phyloP scores from a whole-genome alignment of 192 early-diverging fungal genomes.

The Backusella macrospora region DNA sequence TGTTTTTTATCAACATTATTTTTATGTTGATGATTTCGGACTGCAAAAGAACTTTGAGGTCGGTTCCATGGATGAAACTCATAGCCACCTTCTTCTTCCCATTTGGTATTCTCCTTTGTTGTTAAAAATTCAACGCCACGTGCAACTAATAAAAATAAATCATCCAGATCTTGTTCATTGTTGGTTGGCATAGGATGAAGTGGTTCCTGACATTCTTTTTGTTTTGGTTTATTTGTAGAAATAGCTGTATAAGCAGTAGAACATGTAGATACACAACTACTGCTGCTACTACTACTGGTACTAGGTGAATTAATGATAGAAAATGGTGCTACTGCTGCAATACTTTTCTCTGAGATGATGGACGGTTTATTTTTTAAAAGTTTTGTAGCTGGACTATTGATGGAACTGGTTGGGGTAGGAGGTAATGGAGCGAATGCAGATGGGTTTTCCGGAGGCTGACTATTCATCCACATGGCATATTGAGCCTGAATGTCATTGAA shows the following conservation, averaged over 20 bases:
- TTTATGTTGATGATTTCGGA: neutral
- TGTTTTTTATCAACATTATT: neutral
- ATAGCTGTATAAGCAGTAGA: neutral
- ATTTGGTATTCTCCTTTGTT: slow-evolving; percentile 32
- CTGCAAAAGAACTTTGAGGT: slow-evolving; percentile 29
- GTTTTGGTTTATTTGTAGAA: neutral
- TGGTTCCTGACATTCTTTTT: neutral
- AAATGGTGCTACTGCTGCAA: neutral
- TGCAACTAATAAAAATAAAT: slow-evolving; percentile 31
- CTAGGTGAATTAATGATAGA: neutral
- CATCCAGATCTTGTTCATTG: slow-evolving; percentile 24
- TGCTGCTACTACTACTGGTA: neutral
- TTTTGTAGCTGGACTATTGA: neutral
- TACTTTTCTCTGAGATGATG: neutral
- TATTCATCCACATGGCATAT: slow-evolving; percentile 34
- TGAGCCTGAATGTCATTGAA: slow-evolving; percentile 28
- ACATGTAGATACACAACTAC: neutral
- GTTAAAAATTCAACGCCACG: slow-evolving; percentile 36
- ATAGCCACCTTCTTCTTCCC: slow-evolving; percentile 40
- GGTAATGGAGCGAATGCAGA: neutral
- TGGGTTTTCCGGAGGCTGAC: slow-evolving; percentile 11
- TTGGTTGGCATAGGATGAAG: slow-evolving; percentile 16
- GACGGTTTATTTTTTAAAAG: neutral
- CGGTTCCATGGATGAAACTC: slow-evolving; percentile 36
- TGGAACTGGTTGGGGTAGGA: neutral